phyloP scores from a whole-genome alignment of 2,329 filamentous ascomycete species.

The Trichoderma afroharzianum region DNA sequence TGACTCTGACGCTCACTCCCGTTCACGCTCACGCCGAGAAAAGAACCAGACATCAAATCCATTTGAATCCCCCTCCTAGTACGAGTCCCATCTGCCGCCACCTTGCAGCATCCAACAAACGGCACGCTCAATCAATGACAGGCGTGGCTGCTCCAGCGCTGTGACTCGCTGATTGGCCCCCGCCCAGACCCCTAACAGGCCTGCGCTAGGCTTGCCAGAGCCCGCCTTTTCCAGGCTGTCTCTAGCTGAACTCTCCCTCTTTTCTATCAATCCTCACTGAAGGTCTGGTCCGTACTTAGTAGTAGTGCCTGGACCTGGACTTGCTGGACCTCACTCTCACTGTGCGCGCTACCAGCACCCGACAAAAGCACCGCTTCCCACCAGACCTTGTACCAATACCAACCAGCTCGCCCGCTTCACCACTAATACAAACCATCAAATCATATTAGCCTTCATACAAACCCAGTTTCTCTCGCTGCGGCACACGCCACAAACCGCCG shows the following conservation, averaged over 20 bases:
- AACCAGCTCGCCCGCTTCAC: constrained; percentile 18
- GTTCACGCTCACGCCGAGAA: background rate
- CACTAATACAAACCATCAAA: constrained; percentile 31
- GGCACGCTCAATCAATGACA: constrained; percentile 15
- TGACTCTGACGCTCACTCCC: constrained; percentile 2
- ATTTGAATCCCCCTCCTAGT: background rate
- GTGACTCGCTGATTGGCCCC: constrained; percentile 32
- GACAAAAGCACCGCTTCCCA: background rate
- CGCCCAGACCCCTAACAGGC: constrained; percentile 26
- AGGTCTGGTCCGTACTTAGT: background rate
- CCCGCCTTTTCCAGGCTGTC: constrained; percentile 26
- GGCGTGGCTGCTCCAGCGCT: constrained; percentile 27
- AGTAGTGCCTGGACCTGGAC: background rate
- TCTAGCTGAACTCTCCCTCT: constrained; percentile 27
- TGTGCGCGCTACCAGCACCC: background rate
- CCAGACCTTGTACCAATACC: background rate
- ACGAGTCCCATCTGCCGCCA: background rate
- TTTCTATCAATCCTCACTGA: constrained; percentile 24
- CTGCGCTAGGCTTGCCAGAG: constrained; percentile 28
- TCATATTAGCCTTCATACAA: constrained; percentile 20
- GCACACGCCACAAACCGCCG: constrained; percentile 2
- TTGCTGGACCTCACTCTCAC: background rate
- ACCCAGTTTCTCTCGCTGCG: constrained; percentile 13
- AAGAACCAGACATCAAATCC: background rate
- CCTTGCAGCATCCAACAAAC: background rate